Evolutionary conservation across 2,329 filamentous ascomycete species (phyloP).

Genomic region (Cadophora sp.): DNA sequence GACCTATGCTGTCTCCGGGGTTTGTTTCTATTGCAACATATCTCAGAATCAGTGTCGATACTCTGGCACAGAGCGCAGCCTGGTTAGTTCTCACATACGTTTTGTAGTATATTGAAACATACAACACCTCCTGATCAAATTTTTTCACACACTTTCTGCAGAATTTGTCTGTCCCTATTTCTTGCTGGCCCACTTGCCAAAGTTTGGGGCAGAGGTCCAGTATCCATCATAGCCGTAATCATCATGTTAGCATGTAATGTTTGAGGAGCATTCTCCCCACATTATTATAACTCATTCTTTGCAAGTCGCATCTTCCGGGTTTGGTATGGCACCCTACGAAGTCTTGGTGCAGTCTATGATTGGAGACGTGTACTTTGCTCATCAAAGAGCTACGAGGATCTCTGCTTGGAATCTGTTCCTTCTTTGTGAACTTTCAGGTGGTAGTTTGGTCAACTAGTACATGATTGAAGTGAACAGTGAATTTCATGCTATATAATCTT

Average conservation of each 20-base stretch:
- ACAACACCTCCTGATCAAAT: neutral
- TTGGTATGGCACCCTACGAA: conserved; percentile 59
- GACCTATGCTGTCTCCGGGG: neutral
- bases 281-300: conserved; percentile 47
- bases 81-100: neutral
- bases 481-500: neutral
- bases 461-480: conserved; percentile 42
- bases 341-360: conserved; percentile 59
- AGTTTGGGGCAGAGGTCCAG: neutral
- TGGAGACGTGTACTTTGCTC: conserved; percentile 52
- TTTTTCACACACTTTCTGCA: neutral
- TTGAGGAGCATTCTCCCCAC: conserved; percentile 50
- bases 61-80: neutral
- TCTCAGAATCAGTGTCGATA: neutral
- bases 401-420: conserved; percentile 46
- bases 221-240: neutral
- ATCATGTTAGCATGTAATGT: neutral
- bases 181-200: neutral
- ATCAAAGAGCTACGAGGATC: conserved; percentile 49
- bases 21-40: neutral
- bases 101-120: neutral
- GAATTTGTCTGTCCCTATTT: neutral
- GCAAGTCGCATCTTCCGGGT: conserved; percentile 52
- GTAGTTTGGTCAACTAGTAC: conserved; percentile 48
- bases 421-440: conserved; percentile 47